Evolutionary conservation across 2,329 filamentous ascomycete genomes (phyloP), one percentile per base, ranked within the genome.

Genomic region (Apiospora phragmitis): DNA sequence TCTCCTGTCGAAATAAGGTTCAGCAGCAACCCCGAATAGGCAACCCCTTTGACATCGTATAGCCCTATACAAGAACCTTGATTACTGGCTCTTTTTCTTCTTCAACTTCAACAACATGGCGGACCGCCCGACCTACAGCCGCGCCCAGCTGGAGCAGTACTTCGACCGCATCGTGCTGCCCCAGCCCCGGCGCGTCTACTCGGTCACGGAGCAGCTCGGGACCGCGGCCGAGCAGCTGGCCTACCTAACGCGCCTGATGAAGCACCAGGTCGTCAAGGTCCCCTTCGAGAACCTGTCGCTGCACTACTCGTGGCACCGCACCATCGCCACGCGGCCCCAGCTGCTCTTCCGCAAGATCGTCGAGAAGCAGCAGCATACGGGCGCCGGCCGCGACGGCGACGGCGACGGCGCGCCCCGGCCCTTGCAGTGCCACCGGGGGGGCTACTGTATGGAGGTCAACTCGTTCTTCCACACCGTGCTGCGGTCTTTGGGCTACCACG

Each of bases 251-350:
- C 62, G 67, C 4, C 73, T 77, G 6, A 18, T 70, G 6, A 76
- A 78, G 71, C 74, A 83, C 70, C 83, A 83, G 67, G 81, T 86
- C 41, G 79, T 82, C 0, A 78, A 77, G 2, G 77, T 86, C n/a
- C 83, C 83, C 0, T 86, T 85, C 68, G 84, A 86, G 68, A 86
- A 86, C 68, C 79, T 86, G 0, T 80, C 80, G 14, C 76, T 84
- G 18, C 83, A 86, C 72, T 85, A 85, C 73, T 81, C 80, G 2
- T 74, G 76, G 68, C 78, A 79, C 62, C 75, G 79, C 26, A 69
- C 74, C 3, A 76, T 81, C 45, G 70, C 78, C 42, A 81, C 85
- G 45, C 73, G 79, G 5, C 80, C 83, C 0, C 76, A 79, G 21
- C 74, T 76, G 65, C 41, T 83, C 1, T 84, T 82, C 70, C 70